Percentiles rank a stretch among this genome's conserved stretches.
Evolutionary conservation across 2,329 filamentous ascomycete species (phyloP).

Genomic region (Alternaria sp.): DNA sequence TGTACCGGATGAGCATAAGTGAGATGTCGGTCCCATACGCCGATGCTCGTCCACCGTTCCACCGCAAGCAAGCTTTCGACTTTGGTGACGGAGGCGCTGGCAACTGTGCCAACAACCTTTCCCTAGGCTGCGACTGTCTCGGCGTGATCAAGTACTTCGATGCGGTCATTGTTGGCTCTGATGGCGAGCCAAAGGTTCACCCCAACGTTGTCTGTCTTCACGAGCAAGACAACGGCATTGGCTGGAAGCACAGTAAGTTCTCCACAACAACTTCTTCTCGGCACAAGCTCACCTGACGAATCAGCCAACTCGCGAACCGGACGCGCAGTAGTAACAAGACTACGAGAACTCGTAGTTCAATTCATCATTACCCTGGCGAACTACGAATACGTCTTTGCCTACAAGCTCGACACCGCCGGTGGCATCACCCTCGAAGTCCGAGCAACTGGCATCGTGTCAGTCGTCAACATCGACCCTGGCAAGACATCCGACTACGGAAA

Average conservation of each 20-base stretch:
- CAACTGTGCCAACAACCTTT: conserved; percentile 71
- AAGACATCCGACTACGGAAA: conserved; percentile 66
- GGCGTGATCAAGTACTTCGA: conserved; percentile 74
- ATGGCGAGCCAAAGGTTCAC: conserved; percentile 63
- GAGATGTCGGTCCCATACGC: conserved; percentile 76
- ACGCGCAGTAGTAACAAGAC: conserved; percentile 67
- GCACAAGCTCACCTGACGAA: neutral
- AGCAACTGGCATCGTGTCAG: conserved; percentile 72
- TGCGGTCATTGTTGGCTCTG: conserved; percentile 60
- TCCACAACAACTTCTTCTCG: neutral
- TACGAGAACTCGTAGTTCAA: conserved; percentile 70
- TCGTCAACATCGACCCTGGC: conserved; percentile 66
- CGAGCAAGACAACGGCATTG: conserved; percentile 73
- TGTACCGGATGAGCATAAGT: conserved; percentile 72
- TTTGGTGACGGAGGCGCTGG: conserved; percentile 75
- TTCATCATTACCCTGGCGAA: conserved; percentile 74
- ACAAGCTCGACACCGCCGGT: conserved; percentile 70
- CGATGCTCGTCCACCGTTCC: conserved; percentile 69
- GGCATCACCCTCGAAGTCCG: conserved; percentile 68
- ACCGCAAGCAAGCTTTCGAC: conserved; percentile 76
- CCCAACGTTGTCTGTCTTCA: conserved; percentile 73
- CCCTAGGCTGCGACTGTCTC: conserved; percentile 73
- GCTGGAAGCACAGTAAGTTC: conserved; percentile 35
- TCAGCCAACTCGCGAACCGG: conserved; percentile 67
- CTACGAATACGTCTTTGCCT: conserved; percentile 75